A percentile compares a stretch with the other conserved stretches of the same genome.
Conservation (phyloP, 2,329 filamentous ascomycete species). For the Hypoxylon sp. region DNA sequence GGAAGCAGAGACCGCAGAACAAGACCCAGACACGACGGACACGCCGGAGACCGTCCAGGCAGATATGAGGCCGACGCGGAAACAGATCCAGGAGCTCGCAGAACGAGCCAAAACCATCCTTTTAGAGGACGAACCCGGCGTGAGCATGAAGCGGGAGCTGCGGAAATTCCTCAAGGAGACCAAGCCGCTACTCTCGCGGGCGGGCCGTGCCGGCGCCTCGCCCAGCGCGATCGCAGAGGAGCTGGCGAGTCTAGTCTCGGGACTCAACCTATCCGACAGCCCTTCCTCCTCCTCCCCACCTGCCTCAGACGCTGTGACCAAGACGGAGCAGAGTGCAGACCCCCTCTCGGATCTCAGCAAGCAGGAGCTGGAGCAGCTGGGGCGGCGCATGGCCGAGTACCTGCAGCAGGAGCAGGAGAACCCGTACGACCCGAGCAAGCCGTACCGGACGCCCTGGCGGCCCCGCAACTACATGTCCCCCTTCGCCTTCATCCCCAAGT, state of each 20-base stretch:
- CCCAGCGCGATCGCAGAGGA: constrained; percentile 64
- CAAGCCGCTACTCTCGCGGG: constrained; percentile 71
- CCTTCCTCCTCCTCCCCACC: constrained; percentile 52
- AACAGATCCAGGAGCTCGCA: constrained; percentile 64
- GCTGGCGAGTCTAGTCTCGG: constrained; percentile 63
- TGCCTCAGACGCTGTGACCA: not conserved
- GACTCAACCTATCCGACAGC: constrained; percentile 57
- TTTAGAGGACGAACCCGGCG: constrained; percentile 66
- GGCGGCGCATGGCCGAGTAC: constrained; percentile 68
- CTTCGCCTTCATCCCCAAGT: constrained; percentile 94
- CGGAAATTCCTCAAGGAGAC: constrained; percentile 77
- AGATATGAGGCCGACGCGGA: constrained; percentile 50
- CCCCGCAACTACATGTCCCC: constrained; percentile 88
- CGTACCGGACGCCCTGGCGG: constrained; percentile 91
- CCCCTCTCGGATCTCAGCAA: constrained; percentile 60
- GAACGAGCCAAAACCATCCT: constrained; percentile 71
- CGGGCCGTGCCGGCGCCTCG: constrained; percentile 53
- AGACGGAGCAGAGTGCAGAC: constrained; percentile 13
- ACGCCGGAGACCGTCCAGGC: constrained; percentile 42
- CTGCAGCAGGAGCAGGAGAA: constrained; percentile 78
- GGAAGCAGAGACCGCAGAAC: constrained; percentile 48
- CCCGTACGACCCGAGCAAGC: constrained; percentile 79
- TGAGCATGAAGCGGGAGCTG: constrained; percentile 80
- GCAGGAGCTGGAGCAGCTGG: constrained; percentile 66
- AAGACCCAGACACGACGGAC: constrained; percentile 56